Evolutionary conservation across 2,329 filamentous ascomycete species (phyloP).

Genomic region (Colletotrichum sp.): DNA sequence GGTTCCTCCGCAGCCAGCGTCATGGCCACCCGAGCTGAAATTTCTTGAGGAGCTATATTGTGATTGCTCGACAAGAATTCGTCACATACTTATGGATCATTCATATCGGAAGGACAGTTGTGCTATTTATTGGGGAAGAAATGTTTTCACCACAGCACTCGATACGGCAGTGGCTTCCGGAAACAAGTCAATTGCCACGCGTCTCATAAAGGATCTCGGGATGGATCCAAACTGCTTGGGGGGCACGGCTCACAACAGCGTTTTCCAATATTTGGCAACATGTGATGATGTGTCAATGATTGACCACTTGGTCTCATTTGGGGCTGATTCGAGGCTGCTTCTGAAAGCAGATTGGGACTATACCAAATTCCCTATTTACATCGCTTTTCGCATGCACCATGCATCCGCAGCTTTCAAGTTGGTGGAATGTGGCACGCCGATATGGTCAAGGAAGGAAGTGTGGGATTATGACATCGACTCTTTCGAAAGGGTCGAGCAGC

Average conservation of each 20-base stretch:
- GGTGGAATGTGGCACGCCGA: not conserved
- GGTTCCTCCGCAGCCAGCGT: accelerated
- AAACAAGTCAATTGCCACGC: not conserved
- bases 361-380: accelerated
- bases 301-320: not conserved
- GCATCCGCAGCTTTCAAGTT: not conserved
- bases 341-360: not conserved
- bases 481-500: not conserved
- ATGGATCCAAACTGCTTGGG: not conserved
- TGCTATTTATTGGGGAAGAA: too few relatives aligned
- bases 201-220: not conserved
- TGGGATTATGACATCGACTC: not conserved
- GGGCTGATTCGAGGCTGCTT: not conserved
- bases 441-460: not conserved
- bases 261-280: not conserved
- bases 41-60: not conserved
- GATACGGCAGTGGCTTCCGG: not conserved
- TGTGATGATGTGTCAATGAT: not conserved
- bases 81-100: not conserved
- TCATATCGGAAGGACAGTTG: not conserved
- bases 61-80: too few relatives aligned
- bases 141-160: not conserved
- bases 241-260: accelerated
- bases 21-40: not conserved
- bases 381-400: not conserved